These are phyloP conservation scores for Dryas drummondii DNA, from an alignment of 306 rosid genomes.

Conservation along the genomic window DNA sequence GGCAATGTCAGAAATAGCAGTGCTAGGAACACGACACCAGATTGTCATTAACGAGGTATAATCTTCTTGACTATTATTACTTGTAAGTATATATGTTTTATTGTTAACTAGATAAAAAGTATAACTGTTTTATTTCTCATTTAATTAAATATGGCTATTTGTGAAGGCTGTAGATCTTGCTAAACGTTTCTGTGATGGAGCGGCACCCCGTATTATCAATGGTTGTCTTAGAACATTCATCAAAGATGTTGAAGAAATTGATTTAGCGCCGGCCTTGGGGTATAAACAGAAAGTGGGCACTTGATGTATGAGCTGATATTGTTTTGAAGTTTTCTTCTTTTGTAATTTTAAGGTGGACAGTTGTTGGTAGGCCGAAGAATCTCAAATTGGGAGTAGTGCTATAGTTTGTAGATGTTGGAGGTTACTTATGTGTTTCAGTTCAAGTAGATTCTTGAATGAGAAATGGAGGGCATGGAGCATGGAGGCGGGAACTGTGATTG, in stretches of 20 bases:
- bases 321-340: conserved; percentile 3
- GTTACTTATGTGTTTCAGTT: neutral
- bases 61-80: neutral
- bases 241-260: conserved; percentile 40
- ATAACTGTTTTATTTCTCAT: neutral
- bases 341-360: neutral
- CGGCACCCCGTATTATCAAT: conserved; percentile 85
- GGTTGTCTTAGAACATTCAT: conserved; percentile 83
- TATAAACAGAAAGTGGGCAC: conserved; percentile 24
- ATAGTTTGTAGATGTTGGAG: conserved; percentile 5
- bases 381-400: neutral
- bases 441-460: conserved; percentile 7
- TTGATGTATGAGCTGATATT: neutral
- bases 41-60: conserved; percentile 86
- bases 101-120: neutral
- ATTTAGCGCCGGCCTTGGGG: conserved; percentile 18
- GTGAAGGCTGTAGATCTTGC: conserved; percentile 91
- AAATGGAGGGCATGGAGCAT: neutral
- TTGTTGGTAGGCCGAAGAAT: conserved; percentile 14
- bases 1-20: conserved; percentile 87
- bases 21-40: conserved; percentile 69
- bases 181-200: conserved; percentile 93
- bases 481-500: neutral
- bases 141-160: conserved; percentile 21
- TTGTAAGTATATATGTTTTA: neutral